Percentiles rank a stretch among this genome's conserved stretches.
phyloP scores from a whole-genome alignment of 495 filamentous ascomycete genomes.

The Aspergillus panamensis region DNA sequence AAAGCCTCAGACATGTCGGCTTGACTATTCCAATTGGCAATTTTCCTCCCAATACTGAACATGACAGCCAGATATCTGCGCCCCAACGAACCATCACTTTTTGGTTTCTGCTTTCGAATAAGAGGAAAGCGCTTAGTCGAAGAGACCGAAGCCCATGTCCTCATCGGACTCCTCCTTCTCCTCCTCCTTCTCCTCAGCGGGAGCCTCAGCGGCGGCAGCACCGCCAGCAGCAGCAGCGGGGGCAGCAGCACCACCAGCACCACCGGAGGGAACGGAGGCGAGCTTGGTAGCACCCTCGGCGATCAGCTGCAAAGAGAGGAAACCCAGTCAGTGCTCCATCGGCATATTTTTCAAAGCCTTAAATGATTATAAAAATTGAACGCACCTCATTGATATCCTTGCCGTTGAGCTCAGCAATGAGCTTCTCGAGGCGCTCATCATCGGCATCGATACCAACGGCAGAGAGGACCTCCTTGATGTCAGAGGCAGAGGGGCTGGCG shows the following conservation, averaged over 20 bases:
- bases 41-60: slow-evolving; percentile 32
- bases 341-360: not conserved
- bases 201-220: slow-evolving; percentile 64
- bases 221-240: slow-evolving; percentile 60
- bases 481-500: slow-evolving; percentile 75
- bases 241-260: slow-evolving; percentile 67
- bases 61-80: slow-evolving; percentile 38
- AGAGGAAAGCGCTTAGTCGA: slow-evolving; percentile 64
- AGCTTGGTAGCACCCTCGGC: slow-evolving; percentile 87
- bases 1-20: slow-evolving; percentile 36
- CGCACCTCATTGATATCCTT: slow-evolving; percentile 95
- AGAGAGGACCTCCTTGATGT: slow-evolving; percentile 87
- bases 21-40: slow-evolving; percentile 33
- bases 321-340: slow-evolving; percentile 21
- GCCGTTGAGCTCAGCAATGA: slow-evolving; percentile 90
- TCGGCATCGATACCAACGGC: slow-evolving; percentile 97
- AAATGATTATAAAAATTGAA: slow-evolving; percentile 4
- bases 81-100: slow-evolving; percentile 29
- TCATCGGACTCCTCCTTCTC: slow-evolving; percentile 96
- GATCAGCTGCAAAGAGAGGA: slow-evolving; percentile 65
- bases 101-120: slow-evolving; percentile 26
- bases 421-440: slow-evolving; percentile 73
- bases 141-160: slow-evolving; percentile 99
- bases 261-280: slow-evolving; percentile 94
- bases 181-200: slow-evolving; percentile 66